Conservation (phyloP, 2,329 filamentous ascomycete species). For the Cytospora piceicola region DNA sequence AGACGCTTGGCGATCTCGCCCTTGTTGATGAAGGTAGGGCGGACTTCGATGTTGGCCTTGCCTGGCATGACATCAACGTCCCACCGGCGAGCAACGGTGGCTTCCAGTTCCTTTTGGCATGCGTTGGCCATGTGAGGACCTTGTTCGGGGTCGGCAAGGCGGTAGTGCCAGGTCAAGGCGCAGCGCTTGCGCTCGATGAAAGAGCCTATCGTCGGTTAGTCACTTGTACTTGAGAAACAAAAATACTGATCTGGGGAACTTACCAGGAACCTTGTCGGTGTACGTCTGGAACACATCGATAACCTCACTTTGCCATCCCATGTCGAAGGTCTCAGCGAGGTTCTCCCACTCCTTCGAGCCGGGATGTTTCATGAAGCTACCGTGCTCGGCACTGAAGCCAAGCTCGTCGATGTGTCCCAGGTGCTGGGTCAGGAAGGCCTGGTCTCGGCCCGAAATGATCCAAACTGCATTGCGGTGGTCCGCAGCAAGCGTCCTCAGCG, state of each 20-base stretch:
- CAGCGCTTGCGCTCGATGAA: slow-evolving; percentile 95
- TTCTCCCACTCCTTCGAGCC: slow-evolving; percentile 82
- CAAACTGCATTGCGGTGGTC: slow-evolving; percentile 89
- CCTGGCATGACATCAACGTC: slow-evolving; percentile 96
- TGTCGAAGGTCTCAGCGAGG: slow-evolving; percentile 81
- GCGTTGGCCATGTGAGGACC: slow-evolving; percentile 78
- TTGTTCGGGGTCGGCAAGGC: slow-evolving; percentile 84
- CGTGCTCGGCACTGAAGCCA: slow-evolving; percentile 96
- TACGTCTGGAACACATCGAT: slow-evolving; percentile 84
- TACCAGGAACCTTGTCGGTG: slow-evolving; percentile 83
- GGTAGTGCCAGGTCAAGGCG: slow-evolving; percentile 96
- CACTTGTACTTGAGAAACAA: background rate
- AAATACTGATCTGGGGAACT: slow-evolving; percentile 36
- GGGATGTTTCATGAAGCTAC: slow-evolving; percentile 89
- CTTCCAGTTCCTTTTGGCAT: slow-evolving; percentile 80
- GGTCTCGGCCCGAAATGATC: slow-evolving; percentile 96
- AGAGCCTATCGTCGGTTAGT: slow-evolving; percentile 60
- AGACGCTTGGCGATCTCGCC: slow-evolving; percentile 90
- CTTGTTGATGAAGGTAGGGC: slow-evolving; percentile 98
- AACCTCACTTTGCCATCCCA: slow-evolving; percentile 90
- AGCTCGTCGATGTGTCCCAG: slow-evolving; percentile 88
- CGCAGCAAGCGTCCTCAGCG: slow-evolving; percentile 75
- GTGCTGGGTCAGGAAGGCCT: slow-evolving; percentile 86
- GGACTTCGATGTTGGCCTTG: slow-evolving; percentile 95
- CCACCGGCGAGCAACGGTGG: slow-evolving; percentile 75